Evolutionary conservation across 371 early-diverging fungal species (phyloP), one percentile per base, ranked within the genome.

Genomic region (Sporodiniella umbellata): DNA sequence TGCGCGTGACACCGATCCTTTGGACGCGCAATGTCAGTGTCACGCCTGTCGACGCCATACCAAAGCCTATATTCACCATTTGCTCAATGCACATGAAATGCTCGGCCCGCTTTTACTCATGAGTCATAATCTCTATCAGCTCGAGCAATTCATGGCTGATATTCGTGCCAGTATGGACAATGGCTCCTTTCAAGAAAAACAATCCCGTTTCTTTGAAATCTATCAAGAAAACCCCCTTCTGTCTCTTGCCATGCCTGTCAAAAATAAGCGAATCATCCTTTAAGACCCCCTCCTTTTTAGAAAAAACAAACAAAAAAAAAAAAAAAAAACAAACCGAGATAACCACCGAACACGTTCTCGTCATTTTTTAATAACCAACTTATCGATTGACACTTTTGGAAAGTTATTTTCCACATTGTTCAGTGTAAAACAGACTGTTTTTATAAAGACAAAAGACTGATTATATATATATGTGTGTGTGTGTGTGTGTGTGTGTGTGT

Each of bases 51-150:
- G 73, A 42, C 68, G 70, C 21, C 75, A 89, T 67, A 78, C 84
- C 17, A 81, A 87, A 24, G 84, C 90, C 4, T 91, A 90, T 56
- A 76, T 88, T 50, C 84, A 89, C 58, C 92, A 91, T 53, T 68
- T 91, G 31, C 53, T 89, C 38, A 76, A 73, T 40, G 78, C 89
- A 7, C 86, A 86, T 40, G 92, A 91, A 64, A 91, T 91, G 90
- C 66, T 91, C 45, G 90, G 79, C 6, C 80, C 84, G 0, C 83
- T 91, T 15, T 60, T 91, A 44, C 59, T 91, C n/a, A 88, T 87
- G 85, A 76, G 84, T 42, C 90, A 90, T 60, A 90, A 90, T 53
- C 56, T 83, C 51, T 75, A 84, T 51, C 80, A 80, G 46, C 77
- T 84, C 53, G 70, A 78, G 21, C 56, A 62, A 38, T 87, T 90